phyloP scores from a whole-genome alignment of 371 early-diverging fungal species.

The Lichtheimia ramosa region DNA sequence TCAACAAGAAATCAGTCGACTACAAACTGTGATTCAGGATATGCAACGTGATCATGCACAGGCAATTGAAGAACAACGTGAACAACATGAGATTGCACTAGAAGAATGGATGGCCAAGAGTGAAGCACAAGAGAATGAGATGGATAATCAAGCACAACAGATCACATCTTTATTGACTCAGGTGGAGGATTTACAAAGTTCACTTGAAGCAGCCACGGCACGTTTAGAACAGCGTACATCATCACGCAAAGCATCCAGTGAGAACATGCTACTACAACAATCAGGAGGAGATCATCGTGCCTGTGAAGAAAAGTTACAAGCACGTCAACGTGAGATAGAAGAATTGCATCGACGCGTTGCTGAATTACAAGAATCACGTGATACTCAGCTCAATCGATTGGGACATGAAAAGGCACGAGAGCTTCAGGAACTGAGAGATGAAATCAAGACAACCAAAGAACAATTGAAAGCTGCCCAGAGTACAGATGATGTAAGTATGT shows the following conservation, averaged over 20 bases:
- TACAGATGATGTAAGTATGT: neutral
- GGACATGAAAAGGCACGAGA: slow-evolving; percentile 38
- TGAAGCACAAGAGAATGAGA: slow-evolving; percentile 18
- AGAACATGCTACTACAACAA: neutral
- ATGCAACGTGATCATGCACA: slow-evolving; percentile 16
- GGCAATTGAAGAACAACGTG: slow-evolving; percentile 6
- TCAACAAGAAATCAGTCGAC: slow-evolving; percentile 31
- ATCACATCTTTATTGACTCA: slow-evolving; percentile 27
- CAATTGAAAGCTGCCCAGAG: neutral
- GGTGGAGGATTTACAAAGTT: slow-evolving; percentile 37
- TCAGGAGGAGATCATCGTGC: slow-evolving; percentile 12
- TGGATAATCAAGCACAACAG: slow-evolving; percentile 26
- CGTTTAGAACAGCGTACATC: slow-evolving; percentile 35
- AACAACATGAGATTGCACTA: slow-evolving; percentile 2
- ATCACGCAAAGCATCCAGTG: slow-evolving; percentile 3
- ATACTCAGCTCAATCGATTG: slow-evolving; percentile 25
- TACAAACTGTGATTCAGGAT: slow-evolving; percentile 19
- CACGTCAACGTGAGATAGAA: slow-evolving; percentile 28
- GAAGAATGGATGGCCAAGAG: slow-evolving; percentile 19
- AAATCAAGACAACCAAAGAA: slow-evolving; percentile 7
- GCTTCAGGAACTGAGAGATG: slow-evolving; percentile 15
- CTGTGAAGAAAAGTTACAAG: slow-evolving; percentile 24
- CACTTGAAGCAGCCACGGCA: slow-evolving; percentile 38
- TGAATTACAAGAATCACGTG: slow-evolving; percentile 29
- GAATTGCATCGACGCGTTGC: slow-evolving; percentile 25